Base-by-base conservation (phyloP, 306 rosid genomes). In the Casuarina glauca region DNA sequence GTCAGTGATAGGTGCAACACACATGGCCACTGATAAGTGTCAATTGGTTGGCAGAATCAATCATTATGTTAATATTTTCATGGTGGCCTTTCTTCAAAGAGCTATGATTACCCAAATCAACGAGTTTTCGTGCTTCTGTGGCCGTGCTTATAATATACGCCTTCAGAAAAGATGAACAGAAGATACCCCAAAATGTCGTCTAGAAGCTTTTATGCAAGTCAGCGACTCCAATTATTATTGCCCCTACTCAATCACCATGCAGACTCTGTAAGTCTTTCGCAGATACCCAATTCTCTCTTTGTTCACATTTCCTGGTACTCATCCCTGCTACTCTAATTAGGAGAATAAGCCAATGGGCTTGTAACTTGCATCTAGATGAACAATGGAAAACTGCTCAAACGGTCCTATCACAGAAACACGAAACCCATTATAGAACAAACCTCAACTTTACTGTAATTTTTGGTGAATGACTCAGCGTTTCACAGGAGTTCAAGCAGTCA, bases 211-310 rank as follows among this genome's bases (percentile, higher is more conserved):
- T n/a, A 46, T 5, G 50, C 6, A 54, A 64, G 83, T 81, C 88
- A 84, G 81, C 70, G 64, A 78, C 73, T 72, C 1, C 9, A 78
- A 78, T 78, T 53, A 78, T 43, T 75, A 44, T 74, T 64, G 51
- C 79, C 74, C 70, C 69, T 60, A 35, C 17, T 66, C 35, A 36
- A 67, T 74, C 74, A 66, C 70, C 75, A 80, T 73, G 78, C 82
- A 72, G 68, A 36, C 51, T 19, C 5, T 66, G 3, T 26, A 8
- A 57, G 38, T 11, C 68, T 35, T 61, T 35, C 35, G 17, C 9
- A 64, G 6, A 41, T 43, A 8, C 70, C 71, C 71, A 66, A 17
- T 66, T 64, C 70, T 38, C 38, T 38, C 39, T 39, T 8, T 6
- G 42, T 32, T 60, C 67, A 60, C 67, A 60, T 20, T 35, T 11